Evolutionary conservation across 148 eudicot species (phyloP).

Genomic region (Rhododendron ovatum): DNA sequence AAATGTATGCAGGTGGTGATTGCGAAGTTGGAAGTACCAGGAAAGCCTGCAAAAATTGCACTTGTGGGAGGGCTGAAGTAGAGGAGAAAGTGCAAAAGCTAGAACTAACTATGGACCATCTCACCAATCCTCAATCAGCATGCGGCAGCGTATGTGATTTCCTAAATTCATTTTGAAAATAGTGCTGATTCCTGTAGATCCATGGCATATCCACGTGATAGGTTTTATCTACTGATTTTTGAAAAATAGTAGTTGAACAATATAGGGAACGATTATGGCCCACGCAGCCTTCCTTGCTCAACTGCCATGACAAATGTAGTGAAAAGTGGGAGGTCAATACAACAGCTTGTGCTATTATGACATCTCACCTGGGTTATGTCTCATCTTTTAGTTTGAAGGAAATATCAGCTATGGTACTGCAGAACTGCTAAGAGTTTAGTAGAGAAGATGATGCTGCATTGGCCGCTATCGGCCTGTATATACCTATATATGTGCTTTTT

Average conservation of each 20-base stretch:
- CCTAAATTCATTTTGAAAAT: not conserved
- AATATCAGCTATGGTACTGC: not conserved
- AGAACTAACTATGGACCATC: conserved; percentile 70
- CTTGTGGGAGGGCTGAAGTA: conserved; percentile 91
- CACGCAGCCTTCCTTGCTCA: not conserved
- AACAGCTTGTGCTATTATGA: not conserved
- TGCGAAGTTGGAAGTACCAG: conserved; percentile 85
- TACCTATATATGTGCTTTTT: not conserved
- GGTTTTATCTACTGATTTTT: not conserved
- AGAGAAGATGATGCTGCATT: not conserved
- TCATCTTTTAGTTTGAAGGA: not conserved
- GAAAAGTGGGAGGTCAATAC: not conserved
- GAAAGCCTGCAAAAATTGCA: conserved; percentile 95
- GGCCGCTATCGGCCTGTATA: not conserved
- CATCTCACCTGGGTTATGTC: not conserved
- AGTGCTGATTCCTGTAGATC: not conserved
- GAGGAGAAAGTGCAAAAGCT: conserved; percentile 77
- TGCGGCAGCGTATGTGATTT: conserved; percentile 73
- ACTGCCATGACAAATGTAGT: not conserved
- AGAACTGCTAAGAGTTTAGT: not conserved
- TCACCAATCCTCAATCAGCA: conserved; percentile 73
- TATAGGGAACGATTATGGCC: not conserved
- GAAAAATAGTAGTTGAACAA: not conserved
- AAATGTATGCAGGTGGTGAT: conserved; percentile 46
- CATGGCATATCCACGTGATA: not conserved